Percentiles rank a stretch among this genome's conserved stretches.
Conservation (phyloP, 345 rosid species). For the Syzygium oleosum region DNA sequence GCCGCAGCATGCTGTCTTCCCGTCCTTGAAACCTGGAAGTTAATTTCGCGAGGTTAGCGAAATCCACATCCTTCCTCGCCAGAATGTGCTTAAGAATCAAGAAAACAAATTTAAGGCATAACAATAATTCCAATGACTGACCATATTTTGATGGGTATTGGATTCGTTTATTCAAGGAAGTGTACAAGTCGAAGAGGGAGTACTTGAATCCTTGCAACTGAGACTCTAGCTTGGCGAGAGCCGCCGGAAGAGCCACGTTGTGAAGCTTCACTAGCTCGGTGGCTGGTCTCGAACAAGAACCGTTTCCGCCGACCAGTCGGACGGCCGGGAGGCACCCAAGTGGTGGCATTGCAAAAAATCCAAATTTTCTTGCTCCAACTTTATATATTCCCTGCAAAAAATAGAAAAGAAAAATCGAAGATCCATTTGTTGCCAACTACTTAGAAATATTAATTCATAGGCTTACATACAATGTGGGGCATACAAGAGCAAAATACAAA, state of each 20-base stretch:
- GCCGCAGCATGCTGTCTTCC: constrained; percentile 17
- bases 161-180: neutral
- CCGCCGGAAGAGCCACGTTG: neutral
- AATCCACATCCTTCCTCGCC: too few species aligned
- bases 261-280: neutral
- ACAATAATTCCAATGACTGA: neutral
- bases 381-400: constrained; percentile 10
- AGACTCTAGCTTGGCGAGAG: neutral
- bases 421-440: neutral
- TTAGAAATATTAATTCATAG: neutral
- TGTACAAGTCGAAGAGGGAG: constrained; percentile 4
- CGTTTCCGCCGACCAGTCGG: neutral
- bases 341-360: constrained; percentile 2
- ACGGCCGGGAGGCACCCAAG: constrained; percentile 7
- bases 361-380: constrained; percentile 21
- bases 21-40: constrained; percentile 11
- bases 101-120: too few species aligned
- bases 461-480: too few species aligned
- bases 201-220: neutral
- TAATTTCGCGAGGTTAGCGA: neutral
- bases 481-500: neutral
- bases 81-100: too few species aligned
- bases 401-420: neutral
- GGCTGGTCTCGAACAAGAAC: neutral
- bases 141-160: constrained; percentile 11